These are phyloP conservation scores for Cordyceps tenuipes DNA, from an alignment of 2,329 filamentous ascomycete species.

Conservation along the genomic window DNA sequence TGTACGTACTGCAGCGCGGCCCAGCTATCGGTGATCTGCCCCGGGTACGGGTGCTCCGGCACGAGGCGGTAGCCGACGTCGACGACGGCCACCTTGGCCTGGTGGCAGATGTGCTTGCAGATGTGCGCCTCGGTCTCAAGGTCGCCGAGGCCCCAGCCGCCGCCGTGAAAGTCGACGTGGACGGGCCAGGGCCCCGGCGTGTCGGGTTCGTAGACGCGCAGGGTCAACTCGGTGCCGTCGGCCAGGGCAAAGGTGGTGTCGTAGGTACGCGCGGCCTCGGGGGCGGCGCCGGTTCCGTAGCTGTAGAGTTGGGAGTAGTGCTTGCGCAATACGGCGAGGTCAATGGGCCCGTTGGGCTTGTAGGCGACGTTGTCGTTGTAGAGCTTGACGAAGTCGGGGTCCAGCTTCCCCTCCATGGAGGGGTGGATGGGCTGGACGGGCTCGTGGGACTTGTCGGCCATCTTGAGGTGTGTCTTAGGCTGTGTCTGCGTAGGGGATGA, in stretches of 20 bases:
- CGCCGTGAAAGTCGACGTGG: conserved; percentile 41
- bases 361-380: conserved; percentile 38
- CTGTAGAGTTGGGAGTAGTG: conserved; percentile 37
- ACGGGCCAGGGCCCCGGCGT: conserved; percentile 35
- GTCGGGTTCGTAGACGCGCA: conserved; percentile 38
- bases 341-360: conserved; percentile 30
- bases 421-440: conserved; percentile 41
- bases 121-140: conserved; percentile 41
- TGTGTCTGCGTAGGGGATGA: not conserved
- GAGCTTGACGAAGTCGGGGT: conserved; percentile 38
- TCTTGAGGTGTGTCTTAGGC: not conserved
- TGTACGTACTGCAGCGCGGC: conserved; percentile 34
- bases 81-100: conserved; percentile 37
- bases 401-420: conserved; percentile 35
- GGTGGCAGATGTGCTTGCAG: conserved; percentile 37
- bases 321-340: conserved; percentile 28
- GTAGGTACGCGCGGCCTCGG: conserved; percentile 31
- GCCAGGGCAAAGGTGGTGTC: conserved; percentile 27
- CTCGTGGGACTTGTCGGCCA: conserved; percentile 25
- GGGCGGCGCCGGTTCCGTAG: conserved; percentile 34
- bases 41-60: conserved; percentile 41
- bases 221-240: conserved; percentile 23
- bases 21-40: conserved; percentile 39
- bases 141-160: conserved; percentile 42
- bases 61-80: conserved; percentile 45